Percentiles rank a stretch among this genome's conserved stretches.
Conservation (phyloP, 495 filamentous ascomycete genomes). For the Aspergillus sclerotioniger region DNA sequence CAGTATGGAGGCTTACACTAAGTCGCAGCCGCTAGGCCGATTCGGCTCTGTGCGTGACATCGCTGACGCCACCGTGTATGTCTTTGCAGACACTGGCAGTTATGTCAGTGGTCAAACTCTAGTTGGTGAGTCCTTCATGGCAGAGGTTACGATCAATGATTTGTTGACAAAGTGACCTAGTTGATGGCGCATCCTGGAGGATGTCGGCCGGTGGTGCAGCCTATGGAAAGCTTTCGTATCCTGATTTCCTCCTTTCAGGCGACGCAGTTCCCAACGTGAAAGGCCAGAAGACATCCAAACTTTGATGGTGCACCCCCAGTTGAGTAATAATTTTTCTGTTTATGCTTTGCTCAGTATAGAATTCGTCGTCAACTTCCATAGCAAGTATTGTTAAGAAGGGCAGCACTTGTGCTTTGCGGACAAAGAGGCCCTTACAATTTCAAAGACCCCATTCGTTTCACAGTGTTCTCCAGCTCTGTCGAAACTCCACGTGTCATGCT, state of each 20-base stretch:
- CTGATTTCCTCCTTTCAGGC: conserved; percentile 61
- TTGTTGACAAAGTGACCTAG: conserved; percentile 22
- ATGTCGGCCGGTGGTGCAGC: conserved; percentile 47
- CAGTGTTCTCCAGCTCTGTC: too few species aligned
- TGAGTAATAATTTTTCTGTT: too few species aligned
- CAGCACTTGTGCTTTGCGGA: too few species aligned
- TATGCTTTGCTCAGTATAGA: too few species aligned
- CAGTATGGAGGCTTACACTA: conserved; percentile 28
- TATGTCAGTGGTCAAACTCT: conserved; percentile 78
- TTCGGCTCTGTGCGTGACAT: conserved; percentile 84
- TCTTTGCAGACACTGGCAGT: conserved; percentile 79
- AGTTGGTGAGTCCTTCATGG: conserved; percentile 49
- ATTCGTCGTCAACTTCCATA: too few species aligned
- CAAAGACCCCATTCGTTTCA: too few species aligned
- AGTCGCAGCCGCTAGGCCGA: conserved; percentile 64
- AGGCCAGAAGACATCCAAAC: conserved; percentile 61
- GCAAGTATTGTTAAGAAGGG: too few species aligned
- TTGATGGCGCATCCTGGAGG: conserved; percentile 48
- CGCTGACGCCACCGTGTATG: conserved; percentile 84
- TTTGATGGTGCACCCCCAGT: conserved; percentile 41
- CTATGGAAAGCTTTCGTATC: conserved; percentile 46
- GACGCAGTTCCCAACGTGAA: conserved; percentile 55
- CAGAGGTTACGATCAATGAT: background rate
- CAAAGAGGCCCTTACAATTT: too few species aligned
- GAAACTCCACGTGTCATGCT: too few species aligned